Conservation (phyloP, 2,329 filamentous ascomycete genomes). For the Massarina eburnea region DNA sequence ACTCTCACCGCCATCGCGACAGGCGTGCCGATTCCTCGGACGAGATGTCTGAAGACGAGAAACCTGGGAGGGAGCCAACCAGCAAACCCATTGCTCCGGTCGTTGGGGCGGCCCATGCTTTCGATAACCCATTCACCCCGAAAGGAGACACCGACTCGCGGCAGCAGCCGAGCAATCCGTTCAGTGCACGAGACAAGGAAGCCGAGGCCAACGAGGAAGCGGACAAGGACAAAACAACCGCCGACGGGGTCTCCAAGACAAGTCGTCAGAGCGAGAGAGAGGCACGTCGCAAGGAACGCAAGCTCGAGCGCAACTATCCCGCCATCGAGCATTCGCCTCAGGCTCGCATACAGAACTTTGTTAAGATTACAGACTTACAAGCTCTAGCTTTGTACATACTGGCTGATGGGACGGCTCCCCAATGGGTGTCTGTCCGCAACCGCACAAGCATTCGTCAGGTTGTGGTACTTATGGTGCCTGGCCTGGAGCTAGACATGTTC, state of each 20-base stretch:
- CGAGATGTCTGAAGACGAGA: background rate
- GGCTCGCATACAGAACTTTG: conserved; percentile 56
- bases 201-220: background rate
- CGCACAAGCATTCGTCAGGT: conserved; percentile 66
- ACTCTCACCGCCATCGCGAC: background rate
- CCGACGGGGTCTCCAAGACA: no score
- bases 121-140: conserved; percentile 20
- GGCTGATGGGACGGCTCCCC: conserved; percentile 60
- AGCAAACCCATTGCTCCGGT: conserved; percentile 1
- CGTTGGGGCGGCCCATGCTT: background rate
- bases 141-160: conserved; percentile 11
- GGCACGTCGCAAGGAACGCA: conserved; percentile 32
- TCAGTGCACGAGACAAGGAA: conserved; percentile 10
- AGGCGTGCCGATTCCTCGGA: conserved; percentile 4
- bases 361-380: conserved; percentile 62
- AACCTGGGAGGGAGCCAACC: background rate
- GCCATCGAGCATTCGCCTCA: conserved; percentile 55
- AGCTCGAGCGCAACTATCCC: conserved; percentile 36
- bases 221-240: conserved; percentile 3
- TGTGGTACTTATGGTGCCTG: conserved; percentile 88
- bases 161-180: conserved; percentile 19
- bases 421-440: conserved; percentile 64
- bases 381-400: conserved; percentile 61
- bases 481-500: conserved; percentile 89
- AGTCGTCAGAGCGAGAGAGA: conserved; percentile 13